These are phyloP conservation scores for Fusarium sp. DNA, from an alignment of 2,329 filamentous ascomycete genomes.

Conservation along the genomic window DNA sequence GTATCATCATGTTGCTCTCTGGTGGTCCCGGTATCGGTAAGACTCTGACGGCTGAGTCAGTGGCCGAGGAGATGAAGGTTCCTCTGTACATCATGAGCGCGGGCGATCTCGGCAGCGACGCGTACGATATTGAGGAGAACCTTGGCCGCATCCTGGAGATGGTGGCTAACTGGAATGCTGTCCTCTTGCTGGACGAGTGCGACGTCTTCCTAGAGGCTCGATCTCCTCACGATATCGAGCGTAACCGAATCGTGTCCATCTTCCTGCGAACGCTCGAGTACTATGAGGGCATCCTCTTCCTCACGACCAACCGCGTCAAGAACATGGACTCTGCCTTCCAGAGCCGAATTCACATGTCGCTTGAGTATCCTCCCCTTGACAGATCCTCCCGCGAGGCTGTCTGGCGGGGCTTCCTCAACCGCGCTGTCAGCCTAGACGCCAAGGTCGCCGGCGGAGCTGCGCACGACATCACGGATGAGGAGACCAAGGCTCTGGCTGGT, in stretches of 20 bases:
- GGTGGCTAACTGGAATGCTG: constrained; percentile 64
- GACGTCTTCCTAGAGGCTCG: constrained; percentile 58
- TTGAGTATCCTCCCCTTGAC: constrained; percentile 58
- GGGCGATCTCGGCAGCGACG: constrained; percentile 76
- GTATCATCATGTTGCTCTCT: constrained; percentile 60
- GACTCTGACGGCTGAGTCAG: constrained; percentile 60
- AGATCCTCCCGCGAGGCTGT: constrained; percentile 48
- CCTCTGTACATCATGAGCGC: constrained; percentile 66
- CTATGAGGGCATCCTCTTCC: constrained; percentile 60
- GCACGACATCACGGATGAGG: constrained; percentile 45
- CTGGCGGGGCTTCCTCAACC: constrained; percentile 53
- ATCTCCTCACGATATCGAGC: constrained; percentile 46
- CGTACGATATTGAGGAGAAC: constrained; percentile 71
- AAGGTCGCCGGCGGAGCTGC: constrained; percentile 38
- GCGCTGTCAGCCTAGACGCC: constrained; percentile 38
- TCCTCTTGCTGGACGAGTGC: constrained; percentile 50
- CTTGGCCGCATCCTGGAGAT: constrained; percentile 68
- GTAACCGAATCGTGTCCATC: constrained; percentile 50
- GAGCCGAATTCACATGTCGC: constrained; percentile 59
- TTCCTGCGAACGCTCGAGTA: constrained; percentile 58
- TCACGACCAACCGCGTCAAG: constrained; percentile 59
- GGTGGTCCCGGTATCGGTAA: constrained; percentile 62
- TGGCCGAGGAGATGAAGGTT: constrained; percentile 60
- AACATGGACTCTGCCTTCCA: constrained; percentile 60
- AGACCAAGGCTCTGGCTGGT: constrained; percentile 50